Percentiles rank a stretch among this genome's conserved stretches.
Evolutionary conservation across 192 early-diverging fungal species (phyloP).

Genomic region (Oehlia diaphana): DNA sequence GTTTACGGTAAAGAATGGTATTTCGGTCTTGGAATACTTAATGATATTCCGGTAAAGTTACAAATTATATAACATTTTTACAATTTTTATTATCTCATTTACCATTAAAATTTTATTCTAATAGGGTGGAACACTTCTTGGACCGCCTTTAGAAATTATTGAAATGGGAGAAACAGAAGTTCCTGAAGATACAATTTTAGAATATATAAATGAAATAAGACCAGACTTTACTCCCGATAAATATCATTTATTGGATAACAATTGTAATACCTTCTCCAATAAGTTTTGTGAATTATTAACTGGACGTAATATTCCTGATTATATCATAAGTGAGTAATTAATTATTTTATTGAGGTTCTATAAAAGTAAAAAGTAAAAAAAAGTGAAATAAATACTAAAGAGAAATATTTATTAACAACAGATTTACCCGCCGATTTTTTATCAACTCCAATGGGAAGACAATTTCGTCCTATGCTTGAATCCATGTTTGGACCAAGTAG

Average conservation of each 20-base stretch:
- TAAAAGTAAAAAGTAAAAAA: too few species aligned
- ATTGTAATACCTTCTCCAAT: slow-evolving; percentile 83
- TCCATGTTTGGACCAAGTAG: slow-evolving; percentile 59
- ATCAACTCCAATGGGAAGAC: slow-evolving; percentile 64
- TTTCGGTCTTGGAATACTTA: slow-evolving; percentile 78
- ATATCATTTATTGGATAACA: slow-evolving; percentile 87
- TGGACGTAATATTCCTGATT: slow-evolving; percentile 68
- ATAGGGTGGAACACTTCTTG: slow-evolving; percentile 61
- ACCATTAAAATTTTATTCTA: not conserved
- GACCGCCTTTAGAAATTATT: slow-evolving; percentile 63
- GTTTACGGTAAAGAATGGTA: slow-evolving; percentile 74
- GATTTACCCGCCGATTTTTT: slow-evolving; percentile 67
- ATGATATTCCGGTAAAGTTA: slow-evolving; percentile 36
- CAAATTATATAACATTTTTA: not conserved
- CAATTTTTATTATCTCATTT: not conserved
- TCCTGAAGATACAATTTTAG: slow-evolving; percentile 65
- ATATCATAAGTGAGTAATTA: slow-evolving; percentile 58
- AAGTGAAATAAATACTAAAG: not conserved
- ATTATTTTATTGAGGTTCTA: not conserved
- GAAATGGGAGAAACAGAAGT: slow-evolving; percentile 80
- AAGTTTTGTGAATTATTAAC: slow-evolving; percentile 81
- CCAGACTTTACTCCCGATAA: slow-evolving; percentile 60
- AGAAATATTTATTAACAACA: not conserved
- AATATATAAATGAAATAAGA: slow-evolving; percentile 68
- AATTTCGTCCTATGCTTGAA: slow-evolving; percentile 67